Conservation (phyloP, 441 rosid species). For the Pelargonium cotyledonis region DNA sequence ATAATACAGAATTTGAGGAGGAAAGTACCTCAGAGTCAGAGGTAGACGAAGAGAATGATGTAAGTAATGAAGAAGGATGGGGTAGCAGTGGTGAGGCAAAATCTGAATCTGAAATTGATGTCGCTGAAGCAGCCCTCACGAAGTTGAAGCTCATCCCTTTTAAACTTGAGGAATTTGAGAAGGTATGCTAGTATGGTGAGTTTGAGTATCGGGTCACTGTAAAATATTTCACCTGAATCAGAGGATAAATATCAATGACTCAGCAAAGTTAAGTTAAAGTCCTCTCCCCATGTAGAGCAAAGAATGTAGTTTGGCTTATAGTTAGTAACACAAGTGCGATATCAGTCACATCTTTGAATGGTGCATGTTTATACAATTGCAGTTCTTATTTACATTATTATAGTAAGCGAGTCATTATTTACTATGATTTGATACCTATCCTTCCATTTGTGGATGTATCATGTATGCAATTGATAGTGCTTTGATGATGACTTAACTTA, state of each 20-base stretch:
- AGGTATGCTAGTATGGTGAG: constrained; percentile 36
- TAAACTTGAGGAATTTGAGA: constrained; percentile 67
- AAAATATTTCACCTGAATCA: background rate
- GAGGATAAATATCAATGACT: background rate
- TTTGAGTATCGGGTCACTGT: background rate
- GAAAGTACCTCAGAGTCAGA: constrained; percentile 76
- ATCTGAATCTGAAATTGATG: constrained; percentile 57
- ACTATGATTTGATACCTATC: background rate
- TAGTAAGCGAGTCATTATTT: background rate
- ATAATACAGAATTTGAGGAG: constrained; percentile 47
- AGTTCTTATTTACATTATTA: background rate
- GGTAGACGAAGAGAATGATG: constrained; percentile 73
- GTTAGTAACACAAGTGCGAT: background rate
- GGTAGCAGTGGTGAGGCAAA: constrained; percentile 53
- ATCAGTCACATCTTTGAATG: background rate
- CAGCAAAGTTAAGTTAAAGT: too few relatives aligned
- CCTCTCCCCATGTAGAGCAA: background rate
- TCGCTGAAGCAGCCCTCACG: constrained; percentile 65
- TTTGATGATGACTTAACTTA: background rate
- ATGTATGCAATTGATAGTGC: constrained; percentile 1
- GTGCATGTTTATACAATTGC: background rate
- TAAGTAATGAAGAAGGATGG: constrained; percentile 65
- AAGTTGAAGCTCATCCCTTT: constrained; percentile 78
- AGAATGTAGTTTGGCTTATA: background rate
- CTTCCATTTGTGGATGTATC: constrained; percentile 1